These are phyloP conservation scores for Paxillus rubicundulus DNA, from an alignment of 768 basidiomycete species.

Conservation along the genomic window DNA sequence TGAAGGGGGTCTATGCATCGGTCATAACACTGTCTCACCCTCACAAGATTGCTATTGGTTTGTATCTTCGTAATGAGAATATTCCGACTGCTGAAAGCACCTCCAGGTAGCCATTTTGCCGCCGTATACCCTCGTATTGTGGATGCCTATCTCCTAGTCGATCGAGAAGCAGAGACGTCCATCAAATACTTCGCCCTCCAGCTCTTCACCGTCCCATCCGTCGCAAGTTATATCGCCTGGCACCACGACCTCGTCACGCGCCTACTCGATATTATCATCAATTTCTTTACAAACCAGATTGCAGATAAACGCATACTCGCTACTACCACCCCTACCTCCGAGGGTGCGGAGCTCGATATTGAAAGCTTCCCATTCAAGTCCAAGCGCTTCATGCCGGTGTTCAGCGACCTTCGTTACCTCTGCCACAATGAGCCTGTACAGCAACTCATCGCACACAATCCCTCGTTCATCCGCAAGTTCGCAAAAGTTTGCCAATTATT, in stretches of 20 bases:
- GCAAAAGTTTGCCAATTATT: conserved; percentile 82
- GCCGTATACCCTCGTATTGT: conserved; percentile 83
- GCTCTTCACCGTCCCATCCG: conserved; percentile 87
- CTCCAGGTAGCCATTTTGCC: conserved; percentile 76
- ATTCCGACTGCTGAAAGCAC: conserved; percentile 4
- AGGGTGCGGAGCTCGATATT: conserved; percentile 56
- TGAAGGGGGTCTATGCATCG: conserved; percentile 82
- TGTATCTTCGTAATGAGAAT: conserved; percentile 23
- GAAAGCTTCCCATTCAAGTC: conserved; percentile 89
- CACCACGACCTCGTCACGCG: conserved; percentile 72
- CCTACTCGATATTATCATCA: conserved; percentile 78
- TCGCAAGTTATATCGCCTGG: conserved; percentile 74
- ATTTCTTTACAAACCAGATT: conserved; percentile 93
- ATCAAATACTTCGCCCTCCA: conserved; percentile 93
- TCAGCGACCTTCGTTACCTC: conserved; percentile 85
- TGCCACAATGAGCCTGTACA: conserved; percentile 82
- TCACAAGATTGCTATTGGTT: conserved; percentile 79
- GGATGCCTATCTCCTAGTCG: conserved; percentile 87
- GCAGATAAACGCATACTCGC: conserved; percentile 61
- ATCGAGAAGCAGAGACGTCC: conserved; percentile 92
- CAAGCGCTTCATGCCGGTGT: conserved; percentile 94
- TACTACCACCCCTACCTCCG: conserved; percentile 18
- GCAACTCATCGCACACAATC: conserved; percentile 66
- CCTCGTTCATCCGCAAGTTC: conserved; percentile 67
- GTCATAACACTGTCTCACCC: conserved; percentile 67